A percentile compares a stretch with the other conserved stretches of the same genome.
Conservation (phyloP, 1,284 basidiomycete species). For the Ganoderma lingzhi region DNA sequence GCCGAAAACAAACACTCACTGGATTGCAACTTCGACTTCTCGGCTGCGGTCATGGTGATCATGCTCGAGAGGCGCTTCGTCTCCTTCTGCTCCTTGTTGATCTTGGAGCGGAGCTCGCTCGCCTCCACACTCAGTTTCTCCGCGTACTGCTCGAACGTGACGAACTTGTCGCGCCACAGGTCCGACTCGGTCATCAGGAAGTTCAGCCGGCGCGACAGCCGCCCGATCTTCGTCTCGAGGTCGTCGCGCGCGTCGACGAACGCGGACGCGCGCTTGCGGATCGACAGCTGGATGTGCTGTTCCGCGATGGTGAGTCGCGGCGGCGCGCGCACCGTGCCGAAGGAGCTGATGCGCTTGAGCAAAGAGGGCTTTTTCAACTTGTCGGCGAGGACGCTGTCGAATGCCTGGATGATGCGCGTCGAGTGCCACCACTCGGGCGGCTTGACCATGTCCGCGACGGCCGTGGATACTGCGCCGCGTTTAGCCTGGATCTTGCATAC, state of each 20-base stretch:
- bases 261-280: slow-evolving; percentile 88
- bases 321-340: slow-evolving; percentile 74
- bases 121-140: slow-evolving; percentile 89
- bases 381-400: slow-evolving; percentile 88
- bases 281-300: slow-evolving; percentile 84
- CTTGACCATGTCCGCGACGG: slow-evolving; percentile 87
- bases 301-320: slow-evolving; percentile 82
- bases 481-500: slow-evolving; percentile 87
- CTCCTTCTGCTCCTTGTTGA: slow-evolving; percentile 89
- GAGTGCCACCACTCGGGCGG: slow-evolving; percentile 94
- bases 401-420: slow-evolving; percentile 87
- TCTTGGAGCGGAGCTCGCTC: slow-evolving; percentile 80
- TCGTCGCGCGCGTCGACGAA: slow-evolving; percentile 95
- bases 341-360: slow-evolving; percentile 85
- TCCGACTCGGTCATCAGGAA: slow-evolving; percentile 93
- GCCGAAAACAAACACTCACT: slow-evolving; percentile 55
- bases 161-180: slow-evolving; percentile 91
- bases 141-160: slow-evolving; percentile 92
- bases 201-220: slow-evolving; percentile 83
- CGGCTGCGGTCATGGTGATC: slow-evolving; percentile 76
- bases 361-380: slow-evolving; percentile 92
- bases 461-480: slow-evolving; percentile 78
- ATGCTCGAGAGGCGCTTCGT: slow-evolving; percentile 83
- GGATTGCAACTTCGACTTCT: slow-evolving; percentile 77
- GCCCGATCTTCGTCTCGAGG: slow-evolving; percentile 89